Evolutionary conservation across 1,284 basidiomycete species (phyloP).

Genomic region (Phellinidium pouzarii): DNA sequence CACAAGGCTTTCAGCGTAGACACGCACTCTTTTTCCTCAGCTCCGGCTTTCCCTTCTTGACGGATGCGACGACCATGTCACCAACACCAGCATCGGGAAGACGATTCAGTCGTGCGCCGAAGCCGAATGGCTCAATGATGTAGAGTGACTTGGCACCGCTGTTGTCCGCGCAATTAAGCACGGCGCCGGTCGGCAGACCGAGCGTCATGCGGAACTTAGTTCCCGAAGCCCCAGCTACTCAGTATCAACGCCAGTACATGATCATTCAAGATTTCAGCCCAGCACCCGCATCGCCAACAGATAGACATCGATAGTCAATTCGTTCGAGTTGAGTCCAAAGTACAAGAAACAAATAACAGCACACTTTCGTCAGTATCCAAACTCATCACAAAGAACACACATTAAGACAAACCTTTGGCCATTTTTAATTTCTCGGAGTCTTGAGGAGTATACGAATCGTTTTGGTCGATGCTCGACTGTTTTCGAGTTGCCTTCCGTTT

Average conservation of each 20-base stretch:
- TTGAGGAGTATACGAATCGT: background rate
- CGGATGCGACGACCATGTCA: slow-evolving; percentile 98
- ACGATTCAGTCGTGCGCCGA: slow-evolving; percentile 95
- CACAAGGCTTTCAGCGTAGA: slow-evolving; percentile 12
- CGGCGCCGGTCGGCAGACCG: slow-evolving; percentile 96
- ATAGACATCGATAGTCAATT: too few relatives aligned
- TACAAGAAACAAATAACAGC: background rate
- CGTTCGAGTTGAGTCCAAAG: too few relatives aligned
- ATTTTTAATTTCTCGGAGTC: slow-evolving; percentile 7
- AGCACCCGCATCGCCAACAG: too few relatives aligned
- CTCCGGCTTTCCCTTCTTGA: slow-evolving; percentile 99
- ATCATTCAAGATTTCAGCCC: background rate
- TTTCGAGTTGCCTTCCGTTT: slow-evolving; percentile 1
- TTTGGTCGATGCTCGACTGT: background rate
- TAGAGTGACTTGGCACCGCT: slow-evolving; percentile 96
- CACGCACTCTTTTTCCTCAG: slow-evolving; percentile 96
- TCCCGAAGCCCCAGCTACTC: slow-evolving; percentile 48
- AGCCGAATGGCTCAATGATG: slow-evolving; percentile 87
- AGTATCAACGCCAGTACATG: background rate
- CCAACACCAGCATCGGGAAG: slow-evolving; percentile 97
- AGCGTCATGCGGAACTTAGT: slow-evolving; percentile 98
- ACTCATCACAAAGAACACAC: background rate
- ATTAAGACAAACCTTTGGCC: slow-evolving; percentile 15
- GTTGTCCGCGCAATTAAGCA: slow-evolving; percentile 99
- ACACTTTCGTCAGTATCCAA: background rate